Evolutionary conservation across 2,329 filamentous ascomycete genomes (phyloP).

Genomic region (Geosmithia morbida): DNA sequence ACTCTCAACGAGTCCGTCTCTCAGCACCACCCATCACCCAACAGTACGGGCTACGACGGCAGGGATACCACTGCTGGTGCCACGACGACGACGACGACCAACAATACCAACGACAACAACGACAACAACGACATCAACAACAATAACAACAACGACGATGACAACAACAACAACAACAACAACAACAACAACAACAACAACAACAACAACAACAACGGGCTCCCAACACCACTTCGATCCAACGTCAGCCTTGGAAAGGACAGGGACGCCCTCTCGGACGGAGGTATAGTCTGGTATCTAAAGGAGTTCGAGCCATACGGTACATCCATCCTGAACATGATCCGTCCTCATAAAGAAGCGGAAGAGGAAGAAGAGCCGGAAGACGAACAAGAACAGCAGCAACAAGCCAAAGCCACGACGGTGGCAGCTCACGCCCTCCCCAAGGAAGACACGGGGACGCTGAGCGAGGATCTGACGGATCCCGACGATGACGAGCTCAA

Average conservation of each 20-base stretch:
- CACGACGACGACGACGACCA: constrained; percentile 5
- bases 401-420: neutral
- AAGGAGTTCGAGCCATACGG: constrained; percentile 65
- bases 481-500: constrained; percentile 83
- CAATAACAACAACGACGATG: neutral
- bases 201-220: constrained; percentile 18
- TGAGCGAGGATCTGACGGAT: constrained; percentile 82
- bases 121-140: constrained; percentile 9
- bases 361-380: too few species aligned
- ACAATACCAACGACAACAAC: constrained; percentile 4
- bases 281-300: constrained; percentile 82
- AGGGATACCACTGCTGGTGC: too few species aligned
- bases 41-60: constrained; percentile 26
- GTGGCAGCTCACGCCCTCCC: neutral
- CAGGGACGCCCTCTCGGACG: constrained; percentile 44
- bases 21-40: constrained; percentile 34
- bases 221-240: constrained; percentile 54
- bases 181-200: too few species aligned
- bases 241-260: constrained; percentile 40
- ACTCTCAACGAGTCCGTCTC: constrained; percentile 9
- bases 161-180: too few species aligned
- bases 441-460: constrained; percentile 32
- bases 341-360: constrained; percentile 35
- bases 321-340: constrained; percentile 65
- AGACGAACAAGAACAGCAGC: constrained; percentile 14